Percentiles rank a stretch among this genome's conserved stretches.
Evolutionary conservation across 2,329 filamentous ascomycete genomes (phyloP).

Genomic region (Penicillium sp.): DNA sequence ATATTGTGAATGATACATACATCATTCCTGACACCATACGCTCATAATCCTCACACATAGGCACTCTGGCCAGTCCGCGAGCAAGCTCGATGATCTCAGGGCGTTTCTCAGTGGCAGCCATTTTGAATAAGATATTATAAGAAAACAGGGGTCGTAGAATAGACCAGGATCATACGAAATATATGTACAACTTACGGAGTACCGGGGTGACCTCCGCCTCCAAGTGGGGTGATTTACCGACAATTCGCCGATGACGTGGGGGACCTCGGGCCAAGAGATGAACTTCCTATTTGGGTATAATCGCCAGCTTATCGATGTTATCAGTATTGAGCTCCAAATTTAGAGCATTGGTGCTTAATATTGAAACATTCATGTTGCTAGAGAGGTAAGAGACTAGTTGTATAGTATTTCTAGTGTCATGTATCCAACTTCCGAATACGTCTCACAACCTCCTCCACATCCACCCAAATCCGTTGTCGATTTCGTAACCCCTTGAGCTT

Average conservation of each 20-base stretch:
- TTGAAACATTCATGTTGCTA: neutral
- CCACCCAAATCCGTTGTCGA: slow-evolving; percentile 22
- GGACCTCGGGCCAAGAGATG: neutral
- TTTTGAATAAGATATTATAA: neutral
- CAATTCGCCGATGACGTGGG: neutral
- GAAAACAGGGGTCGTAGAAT: neutral
- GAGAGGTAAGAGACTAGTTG: neutral
- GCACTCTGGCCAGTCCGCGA: slow-evolving; percentile 23
- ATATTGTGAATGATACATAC: slow-evolving; percentile 16
- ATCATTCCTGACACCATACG: slow-evolving; percentile 39
- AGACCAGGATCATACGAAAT: neutral
- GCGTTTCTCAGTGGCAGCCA: slow-evolving; percentile 28
- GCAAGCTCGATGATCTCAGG: slow-evolving; percentile 33
- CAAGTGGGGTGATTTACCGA: slow-evolving; percentile 1
- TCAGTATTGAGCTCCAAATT: neutral
- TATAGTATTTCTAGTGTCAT: neutral
- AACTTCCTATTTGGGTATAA: slow-evolving; percentile 3
- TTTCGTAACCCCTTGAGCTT: slow-evolving; percentile 25
- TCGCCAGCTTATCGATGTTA: neutral
- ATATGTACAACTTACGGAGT: neutral
- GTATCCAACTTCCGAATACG: slow-evolving; percentile 31
- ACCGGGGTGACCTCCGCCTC: neutral
- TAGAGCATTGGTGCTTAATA: too few relatives aligned
- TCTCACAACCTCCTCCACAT: slow-evolving; percentile 32
- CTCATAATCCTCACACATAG: slow-evolving; percentile 37